Evolutionary conservation across 2,329 filamentous ascomycete genomes (phyloP).

Genomic region (Claviceps africana): DNA sequence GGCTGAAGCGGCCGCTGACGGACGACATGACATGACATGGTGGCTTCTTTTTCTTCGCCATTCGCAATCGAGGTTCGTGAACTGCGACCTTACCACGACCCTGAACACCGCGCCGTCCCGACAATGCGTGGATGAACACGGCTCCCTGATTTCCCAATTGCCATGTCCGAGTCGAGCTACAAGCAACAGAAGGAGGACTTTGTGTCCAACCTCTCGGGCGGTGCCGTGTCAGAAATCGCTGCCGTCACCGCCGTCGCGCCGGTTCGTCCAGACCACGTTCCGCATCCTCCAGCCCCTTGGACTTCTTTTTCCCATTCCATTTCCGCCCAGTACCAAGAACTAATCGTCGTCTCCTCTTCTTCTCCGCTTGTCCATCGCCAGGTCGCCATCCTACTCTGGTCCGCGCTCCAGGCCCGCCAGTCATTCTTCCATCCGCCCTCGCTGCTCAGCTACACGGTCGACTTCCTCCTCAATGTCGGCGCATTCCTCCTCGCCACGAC

Average conservation of each 20-base stretch:
- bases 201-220: conserved; percentile 80
- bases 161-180: conserved; percentile 45
- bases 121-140: not conserved
- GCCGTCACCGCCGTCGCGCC: conserved; percentile 72
- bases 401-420: conserved; percentile 69
- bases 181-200: conserved; percentile 91
- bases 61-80: not conserved
- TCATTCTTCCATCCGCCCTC: conserved; percentile 71
- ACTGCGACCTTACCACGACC: no score
- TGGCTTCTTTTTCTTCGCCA: not conserved
- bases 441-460: conserved; percentile 52
- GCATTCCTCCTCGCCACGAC: conserved; percentile 76
- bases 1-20: no score
- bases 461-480: conserved; percentile 78
- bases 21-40: not conserved
- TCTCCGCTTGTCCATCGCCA: conserved; percentile 20
- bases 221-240: conserved; percentile 74
- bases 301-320: not conserved
- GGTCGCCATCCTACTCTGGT: conserved; percentile 78
- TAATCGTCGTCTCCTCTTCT: no score
- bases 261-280: conserved; percentile 33
- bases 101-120: not conserved
- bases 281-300: not conserved
- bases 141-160: not conserved
- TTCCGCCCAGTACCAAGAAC: not conserved